Evolutionary conservation across 768 basidiomycete species (phyloP), one percentile per base, ranked within the genome.

Genomic region (Psilocybe tampanensis): DNA sequence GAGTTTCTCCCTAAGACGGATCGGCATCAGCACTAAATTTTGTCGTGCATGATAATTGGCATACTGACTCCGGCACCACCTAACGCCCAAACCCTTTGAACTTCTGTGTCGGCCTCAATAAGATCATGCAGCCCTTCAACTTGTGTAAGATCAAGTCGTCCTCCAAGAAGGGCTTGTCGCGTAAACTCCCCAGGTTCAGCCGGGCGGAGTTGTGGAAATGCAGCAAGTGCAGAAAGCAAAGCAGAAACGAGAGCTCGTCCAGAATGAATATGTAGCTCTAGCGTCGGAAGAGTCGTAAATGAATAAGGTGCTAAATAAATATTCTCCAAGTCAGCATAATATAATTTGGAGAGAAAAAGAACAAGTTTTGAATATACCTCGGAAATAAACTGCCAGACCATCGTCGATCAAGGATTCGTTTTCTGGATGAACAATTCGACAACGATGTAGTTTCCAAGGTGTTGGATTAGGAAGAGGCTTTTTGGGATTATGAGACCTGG

Each of bases 111-210:
- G 0, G 93, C 92, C 52, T 95, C 87, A 42, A 96, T 88, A 29
- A 96, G 79, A 66, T 95, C 94, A 56, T 86, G 84, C 54, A 96
- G 68, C 5, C 92, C 94, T 67, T 96, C 94, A 0, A 92, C 93
- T 72, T 95, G 89, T 0, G 92, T 94, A 54, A 96, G 72, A 66
- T 95, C 94, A 52, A 96, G 74, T 42, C 92, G 80, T 0, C 94
- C 94, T 18, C 83, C 86, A 23, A 87, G 74, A 60, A 93, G 92
- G 0, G 94, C 93, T 43, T 90, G 86, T 23, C 88, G 81, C 13
- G 94, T 95, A 65, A 96, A 96, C 71, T 96, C 94, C 24, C 94
- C 94, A 1, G 88, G 84, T 64, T 89, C 87, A 1, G 94, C 94
- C 6, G 88, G 88, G 3, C 94, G 85, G 49, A 86, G 85, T 54